Evolutionary conservation across 495 filamentous ascomycete species (phyloP).

Genomic region (Podospora tetraspora): DNA sequence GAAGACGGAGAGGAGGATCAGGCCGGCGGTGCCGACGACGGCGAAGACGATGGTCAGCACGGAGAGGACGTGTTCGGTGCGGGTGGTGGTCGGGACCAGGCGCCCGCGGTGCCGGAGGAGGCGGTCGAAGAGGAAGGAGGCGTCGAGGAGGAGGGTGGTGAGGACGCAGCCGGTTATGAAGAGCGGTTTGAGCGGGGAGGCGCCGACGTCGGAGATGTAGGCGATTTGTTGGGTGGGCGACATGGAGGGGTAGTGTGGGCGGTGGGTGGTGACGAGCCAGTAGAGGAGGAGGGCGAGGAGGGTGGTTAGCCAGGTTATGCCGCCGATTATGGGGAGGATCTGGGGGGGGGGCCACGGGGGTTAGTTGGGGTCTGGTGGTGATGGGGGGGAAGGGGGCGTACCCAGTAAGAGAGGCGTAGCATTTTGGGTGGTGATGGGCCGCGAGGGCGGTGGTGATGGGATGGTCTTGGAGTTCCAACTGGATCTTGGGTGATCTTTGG

Average conservation of each 20-base stretch:
- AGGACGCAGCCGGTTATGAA: conserved; percentile 78
- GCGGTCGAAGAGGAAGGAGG: conserved; percentile 74
- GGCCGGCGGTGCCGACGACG: conserved; percentile 65
- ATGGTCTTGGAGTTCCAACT: too few species aligned
- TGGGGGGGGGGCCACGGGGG: conserved; percentile 55
- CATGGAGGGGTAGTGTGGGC: conserved; percentile 64
- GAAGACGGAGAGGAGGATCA: conserved; percentile 80
- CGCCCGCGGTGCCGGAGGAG: conserved; percentile 74
- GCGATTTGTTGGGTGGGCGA: conserved; percentile 61
- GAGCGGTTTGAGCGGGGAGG: conserved; percentile 64
- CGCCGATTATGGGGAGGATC: conserved; percentile 77
- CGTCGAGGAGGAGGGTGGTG: conserved; percentile 78
- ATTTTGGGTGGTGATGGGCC: conserved; percentile 14
- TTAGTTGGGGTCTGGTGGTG: conserved; percentile 2
- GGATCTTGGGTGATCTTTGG: background rate
- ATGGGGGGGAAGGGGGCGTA: conserved; percentile 23
- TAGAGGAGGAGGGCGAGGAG: conserved; percentile 45
- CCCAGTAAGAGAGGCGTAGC: conserved; percentile 50
- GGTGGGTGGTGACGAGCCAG: conserved; percentile 58
- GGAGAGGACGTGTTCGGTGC: conserved; percentile 64
- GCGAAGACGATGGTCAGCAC: conserved; percentile 66
- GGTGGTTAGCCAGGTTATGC: conserved; percentile 71
- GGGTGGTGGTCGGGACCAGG: conserved; percentile 62
- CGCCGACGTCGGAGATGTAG: conserved; percentile 83
- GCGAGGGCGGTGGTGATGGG: background rate